These are phyloP conservation scores for Ormosia semicastrata DNA, from an alignment of 306 rosid genomes.

Conservation along the genomic window DNA sequence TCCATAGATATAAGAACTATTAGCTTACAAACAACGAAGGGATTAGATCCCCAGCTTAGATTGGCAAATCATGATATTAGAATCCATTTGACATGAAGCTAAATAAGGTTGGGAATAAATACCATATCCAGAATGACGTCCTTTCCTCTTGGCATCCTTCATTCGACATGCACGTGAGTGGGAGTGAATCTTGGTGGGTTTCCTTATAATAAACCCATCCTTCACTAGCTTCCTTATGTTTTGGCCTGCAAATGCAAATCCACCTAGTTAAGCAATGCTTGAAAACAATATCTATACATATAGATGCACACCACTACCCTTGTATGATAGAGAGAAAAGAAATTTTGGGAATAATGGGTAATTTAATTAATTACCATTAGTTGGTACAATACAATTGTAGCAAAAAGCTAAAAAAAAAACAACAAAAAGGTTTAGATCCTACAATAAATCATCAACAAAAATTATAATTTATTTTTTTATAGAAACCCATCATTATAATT, in stretches of 20 bases:
- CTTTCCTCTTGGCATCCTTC: slow-evolving; percentile 94
- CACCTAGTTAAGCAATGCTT: not conserved
- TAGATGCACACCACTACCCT: not conserved
- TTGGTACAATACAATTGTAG: too few species aligned
- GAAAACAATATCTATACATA: not conserved
- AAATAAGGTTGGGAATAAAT: slow-evolving; percentile 1
- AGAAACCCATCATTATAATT: too few species aligned
- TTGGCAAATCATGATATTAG: not conserved
- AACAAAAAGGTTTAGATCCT: too few species aligned
- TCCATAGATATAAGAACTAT: too few species aligned
- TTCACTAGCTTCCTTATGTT: slow-evolving; percentile 90
- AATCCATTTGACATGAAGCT: not conserved
- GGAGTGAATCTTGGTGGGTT: slow-evolving; percentile 94
- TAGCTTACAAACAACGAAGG: not conserved
- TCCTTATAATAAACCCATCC: slow-evolving; percentile 94
- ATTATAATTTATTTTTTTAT: too few species aligned
- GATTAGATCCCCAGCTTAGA: not conserved
- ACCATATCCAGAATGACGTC: slow-evolving; percentile 97
- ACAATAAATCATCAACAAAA: too few species aligned
- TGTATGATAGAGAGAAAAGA: not conserved
- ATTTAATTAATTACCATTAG: too few species aligned
- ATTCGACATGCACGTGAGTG: slow-evolving; percentile 92
- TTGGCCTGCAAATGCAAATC: slow-evolving; percentile 58
- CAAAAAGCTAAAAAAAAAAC: too few species aligned
- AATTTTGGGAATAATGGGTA: too few species aligned